Percentiles rank a stretch among this genome's conserved stretches.
These are phyloP conservation scores for Aspergillus asperescens DNA, from an alignment of 495 filamentous ascomycete genomes.

Conservation along the genomic window DNA sequence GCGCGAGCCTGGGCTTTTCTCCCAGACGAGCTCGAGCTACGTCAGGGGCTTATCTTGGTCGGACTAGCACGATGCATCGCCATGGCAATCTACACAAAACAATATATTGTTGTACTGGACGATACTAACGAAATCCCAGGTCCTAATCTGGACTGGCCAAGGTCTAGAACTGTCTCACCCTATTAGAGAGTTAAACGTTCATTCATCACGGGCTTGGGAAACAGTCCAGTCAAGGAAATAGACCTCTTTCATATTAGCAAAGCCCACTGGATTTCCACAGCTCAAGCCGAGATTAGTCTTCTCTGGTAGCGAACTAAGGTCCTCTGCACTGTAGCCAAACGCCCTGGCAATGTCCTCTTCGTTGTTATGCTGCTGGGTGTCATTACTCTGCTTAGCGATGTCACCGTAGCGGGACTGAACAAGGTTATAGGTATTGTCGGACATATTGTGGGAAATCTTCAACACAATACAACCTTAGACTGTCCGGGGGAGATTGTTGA, in stretches of 20 bases:
- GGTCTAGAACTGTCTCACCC: too few relatives aligned
- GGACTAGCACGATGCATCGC: constrained; percentile 77
- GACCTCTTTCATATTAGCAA: constrained; percentile 44
- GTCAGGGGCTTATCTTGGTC: constrained; percentile 71
- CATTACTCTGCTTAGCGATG: constrained; percentile 8
- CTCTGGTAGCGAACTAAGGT: constrained; percentile 46
- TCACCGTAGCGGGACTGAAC: constrained; percentile 14
- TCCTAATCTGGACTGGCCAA: constrained; percentile 71
- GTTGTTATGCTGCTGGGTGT: background rate
- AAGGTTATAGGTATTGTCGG: constrained; percentile 5
- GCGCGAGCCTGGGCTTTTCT: constrained; percentile 76
- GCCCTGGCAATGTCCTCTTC: constrained; percentile 43
- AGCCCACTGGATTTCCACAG: constrained; percentile 57
- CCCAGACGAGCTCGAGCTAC: constrained; percentile 61
- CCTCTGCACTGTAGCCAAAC: constrained; percentile 52
- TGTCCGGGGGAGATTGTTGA: too few relatives aligned
- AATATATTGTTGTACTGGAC: background rate
- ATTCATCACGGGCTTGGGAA: too few relatives aligned
- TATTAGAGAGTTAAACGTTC: too few relatives aligned
- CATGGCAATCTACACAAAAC: constrained; percentile 50
- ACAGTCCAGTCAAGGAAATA: too few relatives aligned
- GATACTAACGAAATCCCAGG: constrained; percentile 33
- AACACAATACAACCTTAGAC: too few relatives aligned
- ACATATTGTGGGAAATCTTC: too few relatives aligned
- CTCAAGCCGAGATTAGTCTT: constrained; percentile 55